Percentiles rank a stretch among this genome's conserved stretches.
Evolutionary conservation across 495 filamentous ascomycete species (phyloP).

Genomic region (Penicillium paradoxum): DNA sequence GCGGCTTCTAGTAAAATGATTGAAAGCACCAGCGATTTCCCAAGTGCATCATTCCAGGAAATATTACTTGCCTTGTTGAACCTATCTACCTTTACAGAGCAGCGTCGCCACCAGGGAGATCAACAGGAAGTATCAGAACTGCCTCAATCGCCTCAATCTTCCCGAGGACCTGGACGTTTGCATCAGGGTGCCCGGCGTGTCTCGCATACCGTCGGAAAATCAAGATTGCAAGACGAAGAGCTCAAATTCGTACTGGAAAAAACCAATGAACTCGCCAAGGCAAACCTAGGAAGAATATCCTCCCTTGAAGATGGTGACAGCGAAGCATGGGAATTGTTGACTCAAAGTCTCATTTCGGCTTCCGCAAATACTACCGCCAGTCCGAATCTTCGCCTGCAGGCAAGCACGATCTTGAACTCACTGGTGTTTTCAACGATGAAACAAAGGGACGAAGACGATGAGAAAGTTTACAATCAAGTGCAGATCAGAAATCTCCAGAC

Average conservation of each 20-base stretch:
- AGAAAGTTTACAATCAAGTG: conserved; percentile 41
- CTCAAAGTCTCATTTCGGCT: conserved; percentile 59
- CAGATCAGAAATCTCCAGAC: conserved; percentile 69
- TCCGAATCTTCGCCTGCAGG: conserved; percentile 62
- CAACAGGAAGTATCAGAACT: conserved; percentile 17
- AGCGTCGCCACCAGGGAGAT: conserved; percentile 25
- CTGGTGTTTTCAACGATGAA: conserved; percentile 55
- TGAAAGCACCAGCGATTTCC: conserved; percentile 85
- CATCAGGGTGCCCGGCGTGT: conserved; percentile 60
- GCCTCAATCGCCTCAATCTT: conserved; percentile 27
- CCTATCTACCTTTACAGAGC: conserved; percentile 47
- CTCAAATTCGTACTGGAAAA: conserved; percentile 74
- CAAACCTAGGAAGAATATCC: conserved; percentile 74
- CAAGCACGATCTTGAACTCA: conserved; percentile 69
- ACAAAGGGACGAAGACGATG: conserved; percentile 25
- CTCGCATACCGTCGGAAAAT: conserved; percentile 41
- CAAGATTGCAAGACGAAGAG: conserved; percentile 44
- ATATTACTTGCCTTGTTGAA: conserved; percentile 70
- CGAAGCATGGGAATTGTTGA: conserved; percentile 73
- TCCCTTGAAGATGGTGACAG: conserved; percentile 51
- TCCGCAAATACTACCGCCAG: conserved; percentile 50
- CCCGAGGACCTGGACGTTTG: conserved; percentile 26
- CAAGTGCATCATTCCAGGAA: conserved; percentile 72
- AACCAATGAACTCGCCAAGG: conserved; percentile 66
- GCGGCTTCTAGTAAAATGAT: conserved; percentile 81